Evolutionary conservation across 2,329 filamentous ascomycete species (phyloP).

Genomic region (Eutypella sp.): DNA sequence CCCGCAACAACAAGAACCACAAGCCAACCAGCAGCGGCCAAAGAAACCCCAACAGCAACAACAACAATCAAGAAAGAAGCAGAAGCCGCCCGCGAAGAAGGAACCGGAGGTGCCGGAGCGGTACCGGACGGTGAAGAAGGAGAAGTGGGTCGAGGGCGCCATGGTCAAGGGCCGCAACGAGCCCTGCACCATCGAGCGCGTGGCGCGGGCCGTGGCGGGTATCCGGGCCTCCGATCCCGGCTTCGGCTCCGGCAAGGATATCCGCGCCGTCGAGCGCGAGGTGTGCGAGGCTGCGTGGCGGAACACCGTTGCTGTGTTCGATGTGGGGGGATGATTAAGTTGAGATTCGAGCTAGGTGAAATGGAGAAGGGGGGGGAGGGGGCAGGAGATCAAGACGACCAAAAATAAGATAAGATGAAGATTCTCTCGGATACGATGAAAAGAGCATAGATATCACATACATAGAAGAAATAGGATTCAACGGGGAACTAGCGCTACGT

Average conservation of each 20-base stretch:
- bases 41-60: conserved; percentile 7
- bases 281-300: conserved; percentile 82
- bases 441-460: too few relatives aligned
- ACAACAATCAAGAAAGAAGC: conserved; percentile 36
- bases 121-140: conserved; percentile 88
- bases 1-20: too few relatives aligned
- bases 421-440: too few relatives aligned
- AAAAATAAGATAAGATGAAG: background rate
- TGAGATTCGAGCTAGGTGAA: background rate
- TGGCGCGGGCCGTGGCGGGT: conserved; percentile 82
- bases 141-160: conserved; percentile 80
- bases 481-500: too few relatives aligned
- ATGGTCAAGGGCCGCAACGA: conserved; percentile 97
- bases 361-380: conserved; percentile 1
- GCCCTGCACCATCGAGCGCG: conserved; percentile 77
- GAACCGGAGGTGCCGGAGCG: conserved; percentile 64
- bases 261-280: conserved; percentile 67
- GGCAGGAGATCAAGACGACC: background rate
- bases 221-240: conserved; percentile 87
- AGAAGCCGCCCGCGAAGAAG: conserved; percentile 40
- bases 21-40: conserved; percentile 9
- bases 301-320: conserved; percentile 78
- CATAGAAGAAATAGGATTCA: too few relatives aligned
- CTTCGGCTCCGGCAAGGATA: too few relatives aligned
- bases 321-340: too few relatives aligned